Percentiles rank a stretch among this genome's conserved stretches.
These are phyloP conservation scores for Pelargonium citronellum DNA, from an alignment of 441 rosid species.

Conservation along the genomic window DNA sequence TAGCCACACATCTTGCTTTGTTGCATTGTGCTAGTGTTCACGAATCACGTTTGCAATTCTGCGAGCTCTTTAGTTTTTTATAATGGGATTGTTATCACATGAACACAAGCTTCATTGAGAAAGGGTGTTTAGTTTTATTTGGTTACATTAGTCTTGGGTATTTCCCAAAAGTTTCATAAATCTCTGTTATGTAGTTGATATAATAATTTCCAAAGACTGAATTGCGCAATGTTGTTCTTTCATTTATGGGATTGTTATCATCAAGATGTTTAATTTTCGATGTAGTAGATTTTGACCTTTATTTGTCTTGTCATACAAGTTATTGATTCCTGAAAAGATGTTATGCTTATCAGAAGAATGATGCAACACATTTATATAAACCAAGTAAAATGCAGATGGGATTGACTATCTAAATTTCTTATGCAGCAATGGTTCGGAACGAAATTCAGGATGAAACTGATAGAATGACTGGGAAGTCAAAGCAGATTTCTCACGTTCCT, in stretches of 20 bases:
- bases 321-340: not conserved
- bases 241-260: not conserved
- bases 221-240: not conserved
- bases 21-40: not conserved
- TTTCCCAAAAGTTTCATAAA: not conserved
- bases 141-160: not conserved
- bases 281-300: not conserved
- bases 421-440: slow-evolving; percentile 83
- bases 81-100: not conserved
- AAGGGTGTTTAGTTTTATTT: not conserved
- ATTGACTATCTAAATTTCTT: slow-evolving; percentile 17
- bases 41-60: not conserved
- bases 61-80: not conserved
- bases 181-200: not conserved
- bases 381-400: not conserved
- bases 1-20: not conserved
- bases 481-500: slow-evolving; percentile 86
- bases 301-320: not conserved
- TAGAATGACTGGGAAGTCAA: slow-evolving; percentile 81
- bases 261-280: not conserved
- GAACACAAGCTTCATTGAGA: not conserved
- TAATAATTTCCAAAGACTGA: not conserved
- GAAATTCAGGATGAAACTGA: slow-evolving; percentile 94
- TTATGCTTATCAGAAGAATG: not conserved
- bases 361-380: not conserved